Base-by-base conservation (phyloP, 1,139 yeast genomes). In the Spencermartinsiella ligniputridi region DNA sequence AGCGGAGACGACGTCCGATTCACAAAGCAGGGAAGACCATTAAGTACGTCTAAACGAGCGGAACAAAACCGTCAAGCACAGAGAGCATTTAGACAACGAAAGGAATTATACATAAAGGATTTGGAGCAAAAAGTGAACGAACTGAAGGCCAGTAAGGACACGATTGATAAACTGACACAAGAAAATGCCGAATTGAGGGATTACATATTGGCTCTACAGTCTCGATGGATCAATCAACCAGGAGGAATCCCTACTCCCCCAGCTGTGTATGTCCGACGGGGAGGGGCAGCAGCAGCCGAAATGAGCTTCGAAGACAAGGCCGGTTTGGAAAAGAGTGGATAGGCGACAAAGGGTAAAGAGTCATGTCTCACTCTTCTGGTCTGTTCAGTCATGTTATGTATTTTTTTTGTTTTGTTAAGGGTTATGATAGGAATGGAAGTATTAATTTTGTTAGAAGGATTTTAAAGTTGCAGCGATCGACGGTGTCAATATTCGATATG, bases 61-160 rank as follows among this genome's bases (percentile, higher is more conserved):
- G 87, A 83, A 15, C 96, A 88, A 64, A 88, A 88, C 68, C 72
- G 96, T 58, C 81, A 79, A 48, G 96, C 96, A 1, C 96, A 88
- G 65, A 77, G 86, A 54, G 95, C 95, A 9, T 88, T 87, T 67
- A 75, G 96, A 60, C 81, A 79, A 59, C 74, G 96, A 47, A 82
- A 84, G 61, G 95, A 86, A 55, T 75, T 77, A 49, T 80, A 85
- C 57, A 79, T 88, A 54, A 83, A 81, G 63, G 90, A 86, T 41
- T 71, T 88, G 50, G 96, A 88, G 66, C 65, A 70, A 32, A 81
- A 81, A 60, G 86, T 85, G 3, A 72, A 74, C 39, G 83, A 81
- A 60, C 76, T 78, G 40, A 78, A 76, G 48, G 69, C 69, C 27
- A 68, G 83, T 55, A 77, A 78, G 59, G 80, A 76, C 53, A 75